Conservation (phyloP, 2,329 filamentous ascomycete species). For the Botryosphaeria dothidea region DNA sequence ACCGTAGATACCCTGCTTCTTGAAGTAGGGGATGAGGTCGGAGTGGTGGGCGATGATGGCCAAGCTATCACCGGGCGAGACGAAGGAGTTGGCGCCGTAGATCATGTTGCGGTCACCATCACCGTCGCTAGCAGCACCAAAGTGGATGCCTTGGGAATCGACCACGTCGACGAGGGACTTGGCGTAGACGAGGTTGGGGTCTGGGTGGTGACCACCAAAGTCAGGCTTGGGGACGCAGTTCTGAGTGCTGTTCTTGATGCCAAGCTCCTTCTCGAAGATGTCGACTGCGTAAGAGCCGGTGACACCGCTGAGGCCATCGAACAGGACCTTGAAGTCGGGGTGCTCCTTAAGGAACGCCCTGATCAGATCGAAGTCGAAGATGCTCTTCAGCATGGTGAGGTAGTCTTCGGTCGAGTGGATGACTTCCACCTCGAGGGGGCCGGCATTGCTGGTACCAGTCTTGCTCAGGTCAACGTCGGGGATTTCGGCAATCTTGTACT, state of each 20-base stretch:
- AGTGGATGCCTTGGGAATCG: constrained; percentile 87
- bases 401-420: constrained; percentile 94
- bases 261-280: constrained; percentile 93
- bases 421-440: constrained; percentile 87
- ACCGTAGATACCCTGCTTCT: constrained; percentile 93
- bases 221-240: constrained; percentile 92
- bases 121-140: constrained; percentile 93
- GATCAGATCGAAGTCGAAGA: constrained; percentile 97
- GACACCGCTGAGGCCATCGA: constrained; percentile 91
- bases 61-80: constrained; percentile 94
- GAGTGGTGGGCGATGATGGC: constrained; percentile 98
- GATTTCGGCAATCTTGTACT: constrained; percentile 89
- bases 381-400: constrained; percentile 92
- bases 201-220: constrained; percentile 95
- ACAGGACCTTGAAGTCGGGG: constrained; percentile 93
- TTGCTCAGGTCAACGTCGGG: constrained; percentile 81
- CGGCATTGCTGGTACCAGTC: constrained; percentile 82
- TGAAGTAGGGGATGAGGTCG: constrained; percentile 96
- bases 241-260: constrained; percentile 78
- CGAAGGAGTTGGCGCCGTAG: constrained; percentile 94
- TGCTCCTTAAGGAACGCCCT: constrained; percentile 87
- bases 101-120: constrained; percentile 99
- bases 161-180: constrained; percentile 92
- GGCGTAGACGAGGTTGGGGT: constrained; percentile 96
- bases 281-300: constrained; percentile 93